Evolutionary conservation across 1,139 yeast genomes (phyloP).

Genomic region (Zygoascus sp.): DNA sequence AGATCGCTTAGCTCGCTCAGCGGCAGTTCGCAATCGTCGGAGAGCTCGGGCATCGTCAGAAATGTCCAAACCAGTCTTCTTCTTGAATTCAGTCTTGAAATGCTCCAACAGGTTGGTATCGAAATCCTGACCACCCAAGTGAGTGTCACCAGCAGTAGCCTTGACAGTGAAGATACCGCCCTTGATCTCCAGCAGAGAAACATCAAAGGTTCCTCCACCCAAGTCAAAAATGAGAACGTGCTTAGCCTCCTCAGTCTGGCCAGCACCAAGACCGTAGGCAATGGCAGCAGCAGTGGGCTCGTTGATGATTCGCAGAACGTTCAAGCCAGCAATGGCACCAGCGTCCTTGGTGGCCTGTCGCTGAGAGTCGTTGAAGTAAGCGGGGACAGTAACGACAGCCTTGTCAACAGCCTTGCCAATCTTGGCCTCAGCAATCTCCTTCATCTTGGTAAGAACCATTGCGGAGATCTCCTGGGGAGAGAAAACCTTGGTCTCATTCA

Average conservation of each 20-base stretch:
- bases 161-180: conserved; percentile 96
- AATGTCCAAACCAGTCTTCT: conserved; percentile 75
- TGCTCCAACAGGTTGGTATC: conserved; percentile 76
- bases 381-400: conserved; percentile 97
- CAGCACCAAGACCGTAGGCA: conserved; percentile 96
- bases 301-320: conserved; percentile 94
- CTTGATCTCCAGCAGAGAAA: conserved; percentile 83
- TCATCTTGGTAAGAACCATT: conserved; percentile 90
- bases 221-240: conserved; percentile 88
- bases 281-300: conserved; percentile 99
- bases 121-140: conserved; percentile 96
- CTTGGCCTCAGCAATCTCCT: conserved; percentile 93
- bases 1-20: conserved; percentile 90
- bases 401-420: conserved; percentile 78
- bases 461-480: conserved; percentile 97
- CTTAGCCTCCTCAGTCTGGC: conserved; percentile 75
- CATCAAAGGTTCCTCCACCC: conserved; percentile 99
- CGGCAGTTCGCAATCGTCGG: conserved; percentile 86
- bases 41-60: conserved; percentile 74
- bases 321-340: conserved; percentile 94
- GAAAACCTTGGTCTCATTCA: conserved; percentile 89
- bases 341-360: conserved; percentile 99
- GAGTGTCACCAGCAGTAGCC: conserved; percentile 98
- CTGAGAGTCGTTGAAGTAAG: conserved; percentile 96
- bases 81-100: conserved; percentile 78